These are phyloP conservation scores for Erythrobasidium yunnanense DNA, from an alignment of 768 basidiomycete genomes.

Conservation along the genomic window DNA sequence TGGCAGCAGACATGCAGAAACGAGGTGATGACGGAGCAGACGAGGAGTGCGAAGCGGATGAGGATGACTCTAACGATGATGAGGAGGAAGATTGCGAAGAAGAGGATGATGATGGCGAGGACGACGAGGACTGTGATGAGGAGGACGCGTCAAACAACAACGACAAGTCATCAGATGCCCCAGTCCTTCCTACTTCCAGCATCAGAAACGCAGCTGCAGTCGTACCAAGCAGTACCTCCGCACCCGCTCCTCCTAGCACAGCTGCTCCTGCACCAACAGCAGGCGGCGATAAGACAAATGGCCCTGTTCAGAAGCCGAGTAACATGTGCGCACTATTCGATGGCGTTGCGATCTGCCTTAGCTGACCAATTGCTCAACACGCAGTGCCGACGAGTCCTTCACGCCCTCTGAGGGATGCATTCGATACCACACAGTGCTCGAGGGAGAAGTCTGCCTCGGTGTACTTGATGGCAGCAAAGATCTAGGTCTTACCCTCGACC, in stretches of 20 bases:
- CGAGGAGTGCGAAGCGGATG: slow-evolving; percentile 12
- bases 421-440: slow-evolving; percentile 6
- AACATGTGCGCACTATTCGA: too few relatives aligned
- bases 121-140: background rate
- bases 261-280: background rate
- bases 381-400: slow-evolving; percentile 20
- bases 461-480: slow-evolving; percentile 4
- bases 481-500: slow-evolving; percentile 20
- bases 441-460: slow-evolving; percentile 12
- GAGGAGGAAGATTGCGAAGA: background rate
- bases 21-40: background rate
- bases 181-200: background rate
- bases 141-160: background rate
- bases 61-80: background rate
- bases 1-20: background rate
- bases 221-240: background rate
- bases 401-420: slow-evolving; percentile 9
- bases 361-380: too few relatives aligned
- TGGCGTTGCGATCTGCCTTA: too few relatives aligned
- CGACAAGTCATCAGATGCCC: background rate
- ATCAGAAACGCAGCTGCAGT: background rate
- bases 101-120: background rate
- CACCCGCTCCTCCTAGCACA: background rate
- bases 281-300: too few relatives aligned
- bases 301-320: too few relatives aligned